phyloP scores from a whole-genome alignment of 768 basidiomycete genomes.

The Terana coerulea region DNA sequence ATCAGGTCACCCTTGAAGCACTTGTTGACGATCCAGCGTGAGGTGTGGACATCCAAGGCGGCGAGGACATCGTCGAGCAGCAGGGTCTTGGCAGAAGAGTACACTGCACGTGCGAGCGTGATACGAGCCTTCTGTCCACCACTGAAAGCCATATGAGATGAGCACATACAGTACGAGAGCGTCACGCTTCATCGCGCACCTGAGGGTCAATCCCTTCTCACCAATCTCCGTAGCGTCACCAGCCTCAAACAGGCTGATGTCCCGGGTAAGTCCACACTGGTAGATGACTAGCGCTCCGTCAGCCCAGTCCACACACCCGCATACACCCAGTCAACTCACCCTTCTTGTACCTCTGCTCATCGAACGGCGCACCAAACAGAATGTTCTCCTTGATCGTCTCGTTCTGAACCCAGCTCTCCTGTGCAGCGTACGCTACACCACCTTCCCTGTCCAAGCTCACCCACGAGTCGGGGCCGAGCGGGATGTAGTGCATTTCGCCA shows the following conservation, averaged over 20 bases:
- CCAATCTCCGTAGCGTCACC: constrained; percentile 36
- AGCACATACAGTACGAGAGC: neutral
- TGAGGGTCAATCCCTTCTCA: constrained; percentile 39
- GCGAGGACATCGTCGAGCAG: constrained; percentile 62
- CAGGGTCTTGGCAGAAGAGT: constrained; percentile 56
- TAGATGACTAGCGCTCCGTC: constrained; percentile 25
- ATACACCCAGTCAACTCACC: constrained; percentile 21
- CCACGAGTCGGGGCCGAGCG: constrained; percentile 31
- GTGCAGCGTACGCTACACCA: constrained; percentile 45
- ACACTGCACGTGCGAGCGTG: constrained; percentile 55
- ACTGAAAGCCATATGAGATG: neutral
- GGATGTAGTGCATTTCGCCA: constrained; percentile 31
- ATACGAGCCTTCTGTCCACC: constrained; percentile 41
- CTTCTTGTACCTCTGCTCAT: constrained; percentile 42
- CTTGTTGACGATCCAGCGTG: constrained; percentile 47
- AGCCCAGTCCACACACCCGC: neutral
- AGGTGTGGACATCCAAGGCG: constrained; percentile 43
- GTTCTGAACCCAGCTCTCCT: constrained; percentile 48
- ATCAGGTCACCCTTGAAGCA: constrained; percentile 47
- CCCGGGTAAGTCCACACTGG: constrained; percentile 33
- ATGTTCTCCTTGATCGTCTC: constrained; percentile 47
- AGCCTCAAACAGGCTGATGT: constrained; percentile 29
- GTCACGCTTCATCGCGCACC: constrained; percentile 14
- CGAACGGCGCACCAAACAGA: constrained; percentile 43
- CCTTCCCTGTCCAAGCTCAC: constrained; percentile 40